phyloP scores from a whole-genome alignment of 2,329 filamentous ascomycete species.

The Thelonectria rubi region DNA sequence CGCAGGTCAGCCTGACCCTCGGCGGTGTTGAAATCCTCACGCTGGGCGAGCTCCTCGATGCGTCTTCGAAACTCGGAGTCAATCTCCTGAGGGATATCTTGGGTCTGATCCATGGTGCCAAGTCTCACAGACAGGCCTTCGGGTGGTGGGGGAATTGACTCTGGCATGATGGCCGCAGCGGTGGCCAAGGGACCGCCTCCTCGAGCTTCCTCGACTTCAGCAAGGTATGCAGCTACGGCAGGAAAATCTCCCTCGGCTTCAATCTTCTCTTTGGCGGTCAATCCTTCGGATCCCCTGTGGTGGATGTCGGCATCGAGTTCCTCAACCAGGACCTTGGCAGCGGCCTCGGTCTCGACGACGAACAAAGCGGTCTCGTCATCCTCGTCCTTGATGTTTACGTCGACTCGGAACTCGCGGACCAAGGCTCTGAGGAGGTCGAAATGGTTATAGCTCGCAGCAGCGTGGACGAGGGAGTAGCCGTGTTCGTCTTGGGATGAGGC shows the following conservation, averaged over 20 bases:
- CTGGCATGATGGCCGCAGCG: constrained; percentile 42
- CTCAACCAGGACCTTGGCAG: constrained; percentile 82
- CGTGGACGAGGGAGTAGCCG: constrained; percentile 94
- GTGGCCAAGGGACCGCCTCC: constrained; percentile 44
- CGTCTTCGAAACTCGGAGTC: constrained; percentile 85
- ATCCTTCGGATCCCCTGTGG: constrained; percentile 75
- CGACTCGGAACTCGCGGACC: constrained; percentile 77
- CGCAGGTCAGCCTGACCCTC: constrained; percentile 83
- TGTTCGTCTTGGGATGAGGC: constrained; percentile 86
- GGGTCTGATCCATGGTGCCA: constrained; percentile 73
- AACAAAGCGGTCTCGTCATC: constrained; percentile 96
- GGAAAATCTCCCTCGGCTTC: constrained; percentile 39
- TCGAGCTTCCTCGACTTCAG: constrained; percentile 34
- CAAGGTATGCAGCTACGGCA: constrained; percentile 33
- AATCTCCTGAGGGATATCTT: constrained; percentile 68
- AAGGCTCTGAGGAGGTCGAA: constrained; percentile 79
- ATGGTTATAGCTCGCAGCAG: constrained; percentile 92
- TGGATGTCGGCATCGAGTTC: constrained; percentile 77
- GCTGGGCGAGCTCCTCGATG: constrained; percentile 87
- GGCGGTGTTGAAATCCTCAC: constrained; percentile 84
- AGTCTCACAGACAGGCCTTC: constrained; percentile 81
- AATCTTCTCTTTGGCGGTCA: constrained; percentile 85
- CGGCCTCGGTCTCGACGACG: constrained; percentile 82
- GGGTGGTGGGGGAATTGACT: constrained; percentile 71
- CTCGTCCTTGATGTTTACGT: constrained; percentile 85